Percentiles rank a stretch among this genome's conserved stretches.
phyloP scores from a whole-genome alignment of 208 protist genomes.

The Trichomonas tenax region DNA sequence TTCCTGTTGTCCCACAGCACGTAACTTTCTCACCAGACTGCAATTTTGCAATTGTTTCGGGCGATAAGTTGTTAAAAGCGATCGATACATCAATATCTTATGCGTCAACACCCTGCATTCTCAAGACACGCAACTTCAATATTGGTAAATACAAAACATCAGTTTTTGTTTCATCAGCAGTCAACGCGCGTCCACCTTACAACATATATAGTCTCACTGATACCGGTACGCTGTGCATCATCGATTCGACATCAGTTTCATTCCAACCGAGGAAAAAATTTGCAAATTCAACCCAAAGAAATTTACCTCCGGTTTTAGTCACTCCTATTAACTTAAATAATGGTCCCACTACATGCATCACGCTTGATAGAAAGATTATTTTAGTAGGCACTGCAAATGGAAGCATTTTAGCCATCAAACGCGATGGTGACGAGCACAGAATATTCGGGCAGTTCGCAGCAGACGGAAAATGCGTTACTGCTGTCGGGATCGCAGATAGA shows the following conservation, averaged over 20 bases:
- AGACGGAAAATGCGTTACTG: not conserved
- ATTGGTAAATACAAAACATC: not conserved
- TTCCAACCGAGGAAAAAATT: too few species aligned
- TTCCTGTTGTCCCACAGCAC: not conserved
- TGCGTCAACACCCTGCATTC: not conserved
- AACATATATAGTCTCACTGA: not conserved
- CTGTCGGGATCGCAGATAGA: not conserved
- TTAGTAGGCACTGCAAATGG: not conserved
- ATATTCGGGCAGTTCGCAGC: not conserved
- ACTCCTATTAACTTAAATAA: not conserved
- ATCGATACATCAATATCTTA: not conserved
- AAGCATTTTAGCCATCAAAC: not conserved
- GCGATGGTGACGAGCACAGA: not conserved
- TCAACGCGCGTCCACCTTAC: not conserved
- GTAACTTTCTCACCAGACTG: not conserved
- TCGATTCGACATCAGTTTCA: not conserved
- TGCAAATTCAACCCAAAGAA: not conserved
- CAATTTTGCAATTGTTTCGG: not conserved
- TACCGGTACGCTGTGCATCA: not conserved
- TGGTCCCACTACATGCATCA: not conserved
- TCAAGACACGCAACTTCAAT: not conserved
- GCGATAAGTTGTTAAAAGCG: not conserved
- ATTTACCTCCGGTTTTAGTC: not conserved
- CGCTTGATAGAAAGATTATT: not conserved
- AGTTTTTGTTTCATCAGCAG: not conserved